phyloP scores from a whole-genome alignment of 148 eudicot genomes.

The Dysphania ambrosioides region DNA sequence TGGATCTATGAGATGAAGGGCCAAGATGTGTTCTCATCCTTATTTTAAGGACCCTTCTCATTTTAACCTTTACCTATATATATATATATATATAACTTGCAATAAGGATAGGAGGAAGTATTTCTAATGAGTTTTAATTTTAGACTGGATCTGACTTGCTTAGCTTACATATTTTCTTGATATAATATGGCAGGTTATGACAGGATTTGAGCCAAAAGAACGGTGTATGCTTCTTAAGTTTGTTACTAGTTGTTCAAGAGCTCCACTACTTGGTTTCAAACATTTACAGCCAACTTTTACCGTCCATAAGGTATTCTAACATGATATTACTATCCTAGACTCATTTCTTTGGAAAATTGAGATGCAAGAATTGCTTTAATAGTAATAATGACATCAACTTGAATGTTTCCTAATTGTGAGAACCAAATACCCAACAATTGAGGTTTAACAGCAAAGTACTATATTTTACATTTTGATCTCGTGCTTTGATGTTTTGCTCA shows the following conservation, averaged over 20 bases:
- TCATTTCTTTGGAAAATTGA: background rate
- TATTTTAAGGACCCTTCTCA: no score
- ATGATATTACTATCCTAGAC: background rate
- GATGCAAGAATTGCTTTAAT: background rate
- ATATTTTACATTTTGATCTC: background rate
- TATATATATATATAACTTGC: no score
- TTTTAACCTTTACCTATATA: no score
- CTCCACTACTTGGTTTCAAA: conserved; percentile 92
- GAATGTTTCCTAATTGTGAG: no score
- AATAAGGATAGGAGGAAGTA: background rate
- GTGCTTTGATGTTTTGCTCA: background rate
- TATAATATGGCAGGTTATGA: conserved; percentile 52
- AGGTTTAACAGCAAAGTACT: background rate
- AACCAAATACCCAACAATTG: background rate
- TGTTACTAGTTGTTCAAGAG: conserved; percentile 97
- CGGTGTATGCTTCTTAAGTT: conserved; percentile 89
- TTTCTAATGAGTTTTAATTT: background rate
- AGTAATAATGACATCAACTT: no score
- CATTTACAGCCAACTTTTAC: conserved; percentile 94
- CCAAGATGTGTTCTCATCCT: no score
- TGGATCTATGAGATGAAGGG: no score
- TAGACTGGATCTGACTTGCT: background rate
- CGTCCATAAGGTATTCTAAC: conserved; percentile 71
- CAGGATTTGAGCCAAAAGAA: conserved; percentile 74
- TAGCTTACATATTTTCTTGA: conserved; percentile 3